These are phyloP conservation scores for Yamagishiella unicocca DNA, from an alignment of 139 green algal species.

Conservation along the genomic window DNA sequence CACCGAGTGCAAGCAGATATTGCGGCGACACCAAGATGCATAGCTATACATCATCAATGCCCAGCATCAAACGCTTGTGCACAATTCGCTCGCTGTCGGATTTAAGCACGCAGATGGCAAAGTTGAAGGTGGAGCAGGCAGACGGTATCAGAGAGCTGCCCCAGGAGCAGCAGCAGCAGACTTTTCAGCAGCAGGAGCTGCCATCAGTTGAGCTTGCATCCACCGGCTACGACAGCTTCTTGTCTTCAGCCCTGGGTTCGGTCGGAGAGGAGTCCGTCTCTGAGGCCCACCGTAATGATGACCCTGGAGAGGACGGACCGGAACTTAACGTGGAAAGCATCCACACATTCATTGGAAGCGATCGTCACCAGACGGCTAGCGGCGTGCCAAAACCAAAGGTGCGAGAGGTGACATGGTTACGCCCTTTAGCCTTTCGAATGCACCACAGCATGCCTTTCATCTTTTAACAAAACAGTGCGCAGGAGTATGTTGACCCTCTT, in stretches of 20 bases:
- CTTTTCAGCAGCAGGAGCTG: too few species aligned
- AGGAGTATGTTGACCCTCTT: too few species aligned
- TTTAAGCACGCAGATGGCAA: background rate
- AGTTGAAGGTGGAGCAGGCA: background rate
- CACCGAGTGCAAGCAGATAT: too few species aligned
- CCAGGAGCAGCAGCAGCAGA: too few species aligned
- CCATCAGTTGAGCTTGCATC: too few species aligned
- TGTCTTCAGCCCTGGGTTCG: background rate
- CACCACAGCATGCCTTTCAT: too few species aligned
- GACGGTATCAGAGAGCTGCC: too few species aligned
- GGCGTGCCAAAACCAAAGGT: slow-evolving; percentile 13
- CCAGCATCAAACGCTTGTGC: background rate
- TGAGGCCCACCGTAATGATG: background rate
- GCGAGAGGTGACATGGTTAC: background rate
- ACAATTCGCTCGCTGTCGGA: background rate
- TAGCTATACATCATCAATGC: background rate
- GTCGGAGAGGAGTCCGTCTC: background rate
- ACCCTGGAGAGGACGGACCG: background rate
- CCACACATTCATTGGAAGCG: slow-evolving; percentile 4
- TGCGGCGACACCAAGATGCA: too few species aligned
- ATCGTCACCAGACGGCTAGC: background rate
- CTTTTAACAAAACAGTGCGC: too few species aligned
- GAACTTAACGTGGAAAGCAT: background rate
- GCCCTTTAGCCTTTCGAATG: too few species aligned
- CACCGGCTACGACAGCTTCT: background rate